Conservation (phyloP, 148 eudicot species). For the Euryodendron excelsum region DNA sequence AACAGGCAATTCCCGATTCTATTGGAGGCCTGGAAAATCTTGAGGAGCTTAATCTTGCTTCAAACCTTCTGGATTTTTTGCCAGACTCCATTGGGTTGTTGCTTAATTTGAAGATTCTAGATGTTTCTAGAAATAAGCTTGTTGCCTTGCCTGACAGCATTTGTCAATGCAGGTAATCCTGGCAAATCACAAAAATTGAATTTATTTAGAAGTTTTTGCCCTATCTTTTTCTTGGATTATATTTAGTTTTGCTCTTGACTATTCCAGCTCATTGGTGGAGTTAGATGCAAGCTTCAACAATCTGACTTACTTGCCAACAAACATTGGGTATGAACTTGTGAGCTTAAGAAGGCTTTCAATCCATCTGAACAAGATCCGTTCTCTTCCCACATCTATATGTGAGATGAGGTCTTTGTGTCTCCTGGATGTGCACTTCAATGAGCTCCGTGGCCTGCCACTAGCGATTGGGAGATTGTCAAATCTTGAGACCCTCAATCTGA, state of each 20-base stretch:
- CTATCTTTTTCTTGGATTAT: background rate
- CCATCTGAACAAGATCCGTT: constrained; percentile 77
- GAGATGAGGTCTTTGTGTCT: constrained; percentile 67
- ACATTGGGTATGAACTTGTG: constrained; percentile 71
- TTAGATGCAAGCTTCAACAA: constrained; percentile 80
- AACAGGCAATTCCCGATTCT: constrained; percentile 85
- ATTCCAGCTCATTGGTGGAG: constrained; percentile 78
- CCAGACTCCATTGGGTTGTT: constrained; percentile 86
- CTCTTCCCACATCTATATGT: constrained; percentile 86
- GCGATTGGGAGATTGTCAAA: constrained; percentile 63
- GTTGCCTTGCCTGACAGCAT: constrained; percentile 80
- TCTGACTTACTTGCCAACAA: constrained; percentile 77
- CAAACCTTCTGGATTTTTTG: constrained; percentile 71
- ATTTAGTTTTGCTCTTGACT: background rate
- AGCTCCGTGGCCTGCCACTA: constrained; percentile 74
- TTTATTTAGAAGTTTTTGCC: background rate
- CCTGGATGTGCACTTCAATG: constrained; percentile 84
- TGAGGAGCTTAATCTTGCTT: constrained; percentile 76
- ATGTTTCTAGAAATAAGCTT: constrained; percentile 91
- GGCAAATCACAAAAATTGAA: background rate
- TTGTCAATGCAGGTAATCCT: constrained; percentile 74
- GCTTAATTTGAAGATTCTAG: constrained; percentile 61
- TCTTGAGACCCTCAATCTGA: constrained; percentile 63
- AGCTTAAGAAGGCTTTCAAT: constrained; percentile 57
- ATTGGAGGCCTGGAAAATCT: constrained; percentile 76